Conservation (phyloP, 2,329 filamentous ascomycete genomes). For the Berkeleyomyces basicola region DNA sequence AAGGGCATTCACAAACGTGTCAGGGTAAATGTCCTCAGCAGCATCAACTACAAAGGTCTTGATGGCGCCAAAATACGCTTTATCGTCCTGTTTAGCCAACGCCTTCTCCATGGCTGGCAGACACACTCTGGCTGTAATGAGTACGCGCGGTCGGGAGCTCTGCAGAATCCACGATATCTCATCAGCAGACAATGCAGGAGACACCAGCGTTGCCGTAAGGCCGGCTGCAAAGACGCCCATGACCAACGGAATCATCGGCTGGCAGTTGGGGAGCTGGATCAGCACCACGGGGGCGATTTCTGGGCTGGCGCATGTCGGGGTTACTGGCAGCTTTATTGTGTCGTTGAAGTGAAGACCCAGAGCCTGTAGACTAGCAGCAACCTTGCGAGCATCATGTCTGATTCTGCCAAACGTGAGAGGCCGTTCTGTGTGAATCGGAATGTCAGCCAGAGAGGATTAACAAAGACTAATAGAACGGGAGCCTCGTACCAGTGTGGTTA, state of each 20-base stretch:
- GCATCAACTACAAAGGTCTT: conserved; percentile 42
- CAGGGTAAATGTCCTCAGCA: conserved; percentile 21
- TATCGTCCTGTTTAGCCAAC: conserved; percentile 21
- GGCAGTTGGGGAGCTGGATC: conserved; percentile 27
- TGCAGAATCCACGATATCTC: conserved; percentile 27
- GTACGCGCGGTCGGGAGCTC: conserved; percentile 23
- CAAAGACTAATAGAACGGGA: not conserved
- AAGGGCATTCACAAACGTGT: not conserved
- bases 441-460: not conserved
- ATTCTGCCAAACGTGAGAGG: conserved; percentile 22
- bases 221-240: conserved; percentile 26
- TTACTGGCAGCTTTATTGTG: conserved; percentile 22
- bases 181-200: conserved; percentile 24
- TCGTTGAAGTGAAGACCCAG: conserved; percentile 23
- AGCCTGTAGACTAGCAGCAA: conserved; percentile 22
- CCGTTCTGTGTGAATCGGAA: conserved; percentile 19
- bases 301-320: conserved; percentile 23
- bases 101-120: conserved; percentile 22
- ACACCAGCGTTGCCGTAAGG: conserved; percentile 25
- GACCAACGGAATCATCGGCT: conserved; percentile 23
- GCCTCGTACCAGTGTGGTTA: conserved; percentile 22
- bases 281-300: conserved; percentile 27
- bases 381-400: conserved; percentile 21
- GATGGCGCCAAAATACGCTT: conserved; percentile 23
- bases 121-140: conserved; percentile 23